Conservation (phyloP, 164 flowering plant genomes). For the Brasenia schreberi region DNA sequence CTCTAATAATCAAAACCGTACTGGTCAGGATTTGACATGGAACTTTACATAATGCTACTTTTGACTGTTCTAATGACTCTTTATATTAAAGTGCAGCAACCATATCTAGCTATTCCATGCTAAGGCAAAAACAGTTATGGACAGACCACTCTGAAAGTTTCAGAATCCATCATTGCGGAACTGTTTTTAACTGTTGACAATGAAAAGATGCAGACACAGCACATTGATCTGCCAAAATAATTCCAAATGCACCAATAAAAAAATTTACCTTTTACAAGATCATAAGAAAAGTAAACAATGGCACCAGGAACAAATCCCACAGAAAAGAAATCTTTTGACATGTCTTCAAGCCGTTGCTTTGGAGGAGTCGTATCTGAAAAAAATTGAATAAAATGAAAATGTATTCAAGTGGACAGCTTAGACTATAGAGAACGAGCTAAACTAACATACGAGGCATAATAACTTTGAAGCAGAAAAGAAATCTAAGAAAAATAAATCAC, state of each 20-base stretch:
- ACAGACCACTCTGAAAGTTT: not conserved
- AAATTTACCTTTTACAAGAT: constrained; percentile 52
- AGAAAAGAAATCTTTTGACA: constrained; percentile 60
- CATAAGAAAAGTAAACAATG: constrained; percentile 71
- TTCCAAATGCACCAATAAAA: not conserved
- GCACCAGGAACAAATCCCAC: constrained; percentile 97
- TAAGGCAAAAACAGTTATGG: not conserved
- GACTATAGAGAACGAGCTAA: not conserved
- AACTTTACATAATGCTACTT: too few relatives aligned
- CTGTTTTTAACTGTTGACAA: not conserved
- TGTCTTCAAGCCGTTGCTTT: constrained; percentile 60
- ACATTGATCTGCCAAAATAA: not conserved
- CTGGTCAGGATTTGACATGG: too few relatives aligned
- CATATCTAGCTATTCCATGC: not conserved
- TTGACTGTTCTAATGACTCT: too few relatives aligned
- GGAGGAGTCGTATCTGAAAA: constrained; percentile 92
- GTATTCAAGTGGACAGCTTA: too few relatives aligned
- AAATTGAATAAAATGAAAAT: not conserved
- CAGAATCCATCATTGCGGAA: not conserved
- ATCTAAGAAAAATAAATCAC: too few relatives aligned
- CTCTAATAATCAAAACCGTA: too few relatives aligned
- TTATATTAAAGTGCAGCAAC: too few relatives aligned
- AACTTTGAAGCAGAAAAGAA: not conserved
- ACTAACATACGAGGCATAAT: not conserved
- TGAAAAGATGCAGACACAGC: not conserved